These are phyloP conservation scores for Handroanthus guayacan DNA, from an alignment of 257 asterid genomes.

Conservation along the genomic window DNA sequence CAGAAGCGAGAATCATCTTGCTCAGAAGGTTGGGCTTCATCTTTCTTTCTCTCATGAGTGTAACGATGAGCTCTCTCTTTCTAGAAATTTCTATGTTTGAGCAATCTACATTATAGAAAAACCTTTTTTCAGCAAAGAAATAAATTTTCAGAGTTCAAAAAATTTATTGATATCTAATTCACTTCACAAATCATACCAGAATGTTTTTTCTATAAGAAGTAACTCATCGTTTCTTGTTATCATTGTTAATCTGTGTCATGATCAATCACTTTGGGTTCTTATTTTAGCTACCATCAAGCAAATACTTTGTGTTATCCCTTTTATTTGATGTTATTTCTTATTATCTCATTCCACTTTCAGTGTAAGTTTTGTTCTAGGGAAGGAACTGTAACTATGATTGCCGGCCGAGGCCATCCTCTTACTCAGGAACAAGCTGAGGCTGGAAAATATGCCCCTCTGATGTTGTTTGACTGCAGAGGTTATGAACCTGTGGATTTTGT, in stretches of 20 bases:
- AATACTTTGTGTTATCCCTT: not conserved
- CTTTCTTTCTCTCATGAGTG: not conserved
- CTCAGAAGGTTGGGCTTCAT: constrained; percentile 67
- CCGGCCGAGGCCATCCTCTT: constrained; percentile 81
- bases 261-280: constrained; percentile 23
- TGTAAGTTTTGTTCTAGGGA: constrained; percentile 93
- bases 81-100: not conserved
- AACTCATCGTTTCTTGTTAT: not conserved
- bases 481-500: constrained; percentile 75
- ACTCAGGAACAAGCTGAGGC: constrained; percentile 62
- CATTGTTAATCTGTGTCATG: constrained; percentile 2
- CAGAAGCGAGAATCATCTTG: constrained; percentile 65
- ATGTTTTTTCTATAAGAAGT: not conserved
- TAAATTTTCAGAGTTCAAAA: constrained; percentile 5
- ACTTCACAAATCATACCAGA: not conserved
- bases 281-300: constrained; percentile 6
- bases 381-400: constrained; percentile 76
- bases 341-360: constrained; percentile 48
- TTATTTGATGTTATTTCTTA: constrained; percentile 22
- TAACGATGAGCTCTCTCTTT: not conserved
- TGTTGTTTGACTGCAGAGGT: constrained; percentile 80
- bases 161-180: no score
- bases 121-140: not conserved
- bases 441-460: constrained; percentile 63
- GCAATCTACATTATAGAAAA: not conserved